phyloP scores from a whole-genome alignment of 2,329 filamentous ascomycete genomes.

The Trichoderma guizhouense region DNA sequence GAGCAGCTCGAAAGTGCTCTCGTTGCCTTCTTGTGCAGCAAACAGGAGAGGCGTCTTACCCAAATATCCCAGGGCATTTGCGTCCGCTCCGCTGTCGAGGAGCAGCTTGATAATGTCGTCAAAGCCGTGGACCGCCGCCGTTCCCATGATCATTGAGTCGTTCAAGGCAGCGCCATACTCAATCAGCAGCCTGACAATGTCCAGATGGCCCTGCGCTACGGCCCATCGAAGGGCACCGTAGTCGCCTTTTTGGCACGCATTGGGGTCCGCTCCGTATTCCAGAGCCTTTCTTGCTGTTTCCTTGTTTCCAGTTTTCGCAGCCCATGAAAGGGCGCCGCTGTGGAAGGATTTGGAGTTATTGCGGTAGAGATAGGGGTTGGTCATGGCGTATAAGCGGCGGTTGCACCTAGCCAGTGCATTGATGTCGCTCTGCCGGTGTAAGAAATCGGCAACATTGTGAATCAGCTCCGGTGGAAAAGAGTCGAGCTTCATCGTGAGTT shows the following conservation, averaged over 20 bases:
- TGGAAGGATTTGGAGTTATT: not conserved
- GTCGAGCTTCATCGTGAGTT: not conserved
- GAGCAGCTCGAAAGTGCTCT: not conserved
- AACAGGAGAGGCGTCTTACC: constrained; percentile 7
- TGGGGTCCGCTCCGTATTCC: not conserved
- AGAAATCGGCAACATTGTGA: not conserved
- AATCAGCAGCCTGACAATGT: not conserved
- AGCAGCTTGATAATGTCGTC: constrained; percentile 3
- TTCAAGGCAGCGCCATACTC: not conserved
- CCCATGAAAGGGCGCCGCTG: not conserved
- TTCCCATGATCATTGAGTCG: not conserved
- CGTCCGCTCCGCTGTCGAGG: not conserved
- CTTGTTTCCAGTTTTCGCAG: not conserved
- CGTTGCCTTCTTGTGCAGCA: not conserved
- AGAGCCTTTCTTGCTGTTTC: not conserved
- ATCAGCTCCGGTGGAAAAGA: constrained; percentile 1
- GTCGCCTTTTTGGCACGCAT: not conserved
- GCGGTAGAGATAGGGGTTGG: not conserved
- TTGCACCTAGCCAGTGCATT: constrained; percentile 2
- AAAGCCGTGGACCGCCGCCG: not conserved
- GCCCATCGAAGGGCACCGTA: not conserved
- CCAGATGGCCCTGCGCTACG: not conserved
- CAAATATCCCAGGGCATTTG: not conserved
- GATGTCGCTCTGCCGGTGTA: not conserved
- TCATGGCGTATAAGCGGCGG: not conserved